These are phyloP conservation scores for Aureobasidium lini DNA, from an alignment of 2,329 filamentous ascomycete genomes.

Conservation along the genomic window DNA sequence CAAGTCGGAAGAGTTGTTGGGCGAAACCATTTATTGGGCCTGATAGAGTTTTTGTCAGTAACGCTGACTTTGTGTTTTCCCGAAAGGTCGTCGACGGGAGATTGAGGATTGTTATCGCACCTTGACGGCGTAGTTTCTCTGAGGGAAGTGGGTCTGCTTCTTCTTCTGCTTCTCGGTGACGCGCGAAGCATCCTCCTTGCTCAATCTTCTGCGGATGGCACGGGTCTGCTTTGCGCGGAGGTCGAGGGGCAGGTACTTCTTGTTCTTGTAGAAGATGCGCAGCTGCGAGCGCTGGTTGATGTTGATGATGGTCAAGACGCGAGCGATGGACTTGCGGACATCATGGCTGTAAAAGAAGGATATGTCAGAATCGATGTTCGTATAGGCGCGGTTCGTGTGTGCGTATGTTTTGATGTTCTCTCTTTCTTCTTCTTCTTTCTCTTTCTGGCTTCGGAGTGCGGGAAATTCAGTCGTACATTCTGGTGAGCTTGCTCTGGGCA, in stretches of 20 bases:
- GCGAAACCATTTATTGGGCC: conserved; percentile 14
- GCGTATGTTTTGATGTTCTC: conserved; percentile 3
- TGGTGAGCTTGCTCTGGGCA: conserved; percentile 90
- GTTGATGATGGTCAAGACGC: conserved; percentile 99
- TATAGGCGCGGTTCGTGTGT: conserved; percentile 1
- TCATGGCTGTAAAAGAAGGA: conserved; percentile 64
- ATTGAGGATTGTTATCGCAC: conserved; percentile 36
- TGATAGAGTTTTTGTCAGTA: neutral
- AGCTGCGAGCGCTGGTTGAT: conserved; percentile 98
- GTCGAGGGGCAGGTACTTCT: conserved; percentile 98
- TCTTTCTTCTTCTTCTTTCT: conserved; percentile 9
- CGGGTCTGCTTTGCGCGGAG: conserved; percentile 98
- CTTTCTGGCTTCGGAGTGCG: neutral
- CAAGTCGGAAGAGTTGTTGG: conserved; percentile 10
- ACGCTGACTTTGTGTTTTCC: neutral
- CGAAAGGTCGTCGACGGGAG: neutral
- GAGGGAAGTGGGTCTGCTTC: conserved; percentile 90
- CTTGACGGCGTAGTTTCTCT: conserved; percentile 99
- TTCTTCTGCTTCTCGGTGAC: conserved; percentile 94
- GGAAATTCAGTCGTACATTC: conserved; percentile 64
- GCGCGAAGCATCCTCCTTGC: conserved; percentile 78
- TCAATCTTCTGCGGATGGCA: conserved; percentile 91
- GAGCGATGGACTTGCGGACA: conserved; percentile 98
- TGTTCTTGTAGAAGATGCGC: conserved; percentile 98
- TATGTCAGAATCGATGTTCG: conserved; percentile 6